Conservation (phyloP, 202 grass and related monocot genomes). For the Thinopyrum obtusiflorum region DNA sequence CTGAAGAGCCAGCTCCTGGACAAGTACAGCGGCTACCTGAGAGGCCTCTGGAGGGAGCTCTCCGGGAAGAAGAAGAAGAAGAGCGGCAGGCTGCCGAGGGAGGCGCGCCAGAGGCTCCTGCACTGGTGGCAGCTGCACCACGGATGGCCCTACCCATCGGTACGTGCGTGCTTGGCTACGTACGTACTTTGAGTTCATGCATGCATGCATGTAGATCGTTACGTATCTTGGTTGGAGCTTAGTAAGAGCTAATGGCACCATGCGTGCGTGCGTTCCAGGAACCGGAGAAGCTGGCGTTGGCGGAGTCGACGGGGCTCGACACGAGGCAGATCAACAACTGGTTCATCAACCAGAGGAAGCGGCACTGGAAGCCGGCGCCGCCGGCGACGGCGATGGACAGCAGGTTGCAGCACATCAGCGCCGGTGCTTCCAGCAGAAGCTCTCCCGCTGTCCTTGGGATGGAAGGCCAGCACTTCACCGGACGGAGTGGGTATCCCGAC, state of each 20-base stretch:
- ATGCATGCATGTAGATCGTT: neutral
- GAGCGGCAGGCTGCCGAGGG: slow-evolving; percentile 87
- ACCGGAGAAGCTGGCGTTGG: slow-evolving; percentile 61
- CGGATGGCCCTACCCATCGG: slow-evolving; percentile 88
- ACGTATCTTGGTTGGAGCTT: neutral
- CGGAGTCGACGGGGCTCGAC: slow-evolving; percentile 67
- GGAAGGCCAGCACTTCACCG: slow-evolving; percentile 53
- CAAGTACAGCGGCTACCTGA: slow-evolving; percentile 76
- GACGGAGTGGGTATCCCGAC: slow-evolving; percentile 27
- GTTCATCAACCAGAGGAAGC: slow-evolving; percentile 97
- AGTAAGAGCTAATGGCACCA: neutral
- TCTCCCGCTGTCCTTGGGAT: slow-evolving; percentile 32
- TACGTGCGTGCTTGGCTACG: slow-evolving; percentile 19
- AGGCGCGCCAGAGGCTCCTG: slow-evolving; percentile 77
- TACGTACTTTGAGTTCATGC: no score
- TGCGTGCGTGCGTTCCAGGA: slow-evolving; percentile 30
- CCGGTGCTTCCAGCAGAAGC: slow-evolving; percentile 22
- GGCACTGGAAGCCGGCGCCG: slow-evolving; percentile 69
- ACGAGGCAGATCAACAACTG: slow-evolving; percentile 87
- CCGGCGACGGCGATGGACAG: neutral
- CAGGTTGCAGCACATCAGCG: slow-evolving; percentile 5
- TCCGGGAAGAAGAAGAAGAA: slow-evolving; percentile 97
- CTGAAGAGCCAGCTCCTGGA: slow-evolving; percentile 53
- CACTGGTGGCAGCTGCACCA: slow-evolving; percentile 87
- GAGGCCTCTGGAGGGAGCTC: slow-evolving; percentile 69